Evolutionary conservation across 768 basidiomycete species (phyloP).

Genomic region (Mycena galericulata): DNA sequence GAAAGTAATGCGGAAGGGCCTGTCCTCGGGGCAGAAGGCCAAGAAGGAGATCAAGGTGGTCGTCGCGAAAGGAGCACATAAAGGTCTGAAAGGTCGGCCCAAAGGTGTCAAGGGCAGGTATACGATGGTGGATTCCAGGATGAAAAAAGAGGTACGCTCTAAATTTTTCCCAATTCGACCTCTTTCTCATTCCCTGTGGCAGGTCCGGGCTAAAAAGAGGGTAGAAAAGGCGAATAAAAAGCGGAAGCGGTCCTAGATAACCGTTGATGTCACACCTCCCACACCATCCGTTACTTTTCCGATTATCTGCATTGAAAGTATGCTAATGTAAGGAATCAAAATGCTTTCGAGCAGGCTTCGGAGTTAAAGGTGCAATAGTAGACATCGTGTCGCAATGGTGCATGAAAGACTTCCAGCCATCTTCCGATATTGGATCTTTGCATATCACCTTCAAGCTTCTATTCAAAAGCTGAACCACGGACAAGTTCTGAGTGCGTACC

Average conservation of each 20-base stretch:
- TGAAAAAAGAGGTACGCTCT: constrained; percentile 87
- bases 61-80: constrained; percentile 92
- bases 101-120: constrained; percentile 97
- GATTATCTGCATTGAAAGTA: constrained; percentile 5
- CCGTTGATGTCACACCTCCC: neutral
- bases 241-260: constrained; percentile 50
- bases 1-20: constrained; percentile 88
- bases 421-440: constrained; percentile 49
- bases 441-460: constrained; percentile 57
- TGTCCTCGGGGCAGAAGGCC: constrained; percentile 71
- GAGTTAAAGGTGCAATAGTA: constrained; percentile 18
- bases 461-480: neutral
- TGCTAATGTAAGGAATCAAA: neutral
- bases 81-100: constrained; percentile 91
- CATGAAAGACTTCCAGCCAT: constrained; percentile 58
- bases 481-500: constrained; percentile 51
- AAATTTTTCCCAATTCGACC: constrained; percentile 6
- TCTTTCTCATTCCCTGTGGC: constrained; percentile 26
- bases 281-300: neutral
- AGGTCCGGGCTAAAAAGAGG: constrained; percentile 89
- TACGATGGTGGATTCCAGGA: constrained; percentile 92
- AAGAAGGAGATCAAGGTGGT: constrained; percentile 87
- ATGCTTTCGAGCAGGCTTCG: neutral
- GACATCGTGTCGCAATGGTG: constrained; percentile 53
- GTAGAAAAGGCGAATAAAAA: constrained; percentile 80